Base-by-base conservation (phyloP, 2,329 filamentous ascomycete species). In the Fusarium aywerte region DNA sequence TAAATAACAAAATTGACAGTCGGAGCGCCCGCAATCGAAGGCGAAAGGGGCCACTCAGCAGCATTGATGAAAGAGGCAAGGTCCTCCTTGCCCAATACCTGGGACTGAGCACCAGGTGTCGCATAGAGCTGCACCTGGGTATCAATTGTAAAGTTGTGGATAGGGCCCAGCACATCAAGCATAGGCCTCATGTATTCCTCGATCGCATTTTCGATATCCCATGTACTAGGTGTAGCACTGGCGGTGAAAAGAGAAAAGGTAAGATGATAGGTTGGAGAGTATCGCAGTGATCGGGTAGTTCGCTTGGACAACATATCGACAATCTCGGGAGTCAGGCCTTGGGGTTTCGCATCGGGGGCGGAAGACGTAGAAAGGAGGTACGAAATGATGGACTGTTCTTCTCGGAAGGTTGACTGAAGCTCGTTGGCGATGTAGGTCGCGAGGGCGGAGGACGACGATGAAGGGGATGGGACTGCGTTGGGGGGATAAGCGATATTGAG, bases 1-100 rank as follows among this genome's bases (percentile, higher is more conserved):
- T 96, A 99, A 27, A 98, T 85, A 57, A 98, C 89, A 76, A 99
- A 98, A 79, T 99, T 98, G 74, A 99, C 89, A 0, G 96, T 99
- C 1, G 96, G 96, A 0, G 95, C 95, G 18, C 88, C 89, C 39
- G 94, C 96, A 69, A 99, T 98, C 57, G 93, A 97, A 1, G 95
- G 95, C 65, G 92, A 97, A 4, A 99, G 80, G 1, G 96, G 96
- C 96, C 96, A 99, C 80, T 99, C 96, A 3, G 96, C 96, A 4
- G 95, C 94, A 74, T 99, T 99, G 78, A 99, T 93, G 75, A 99
- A 99, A 2, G 92, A 94, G 35, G 92, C 93, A 2, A 99, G 84
- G 72, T 97, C 93, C 71, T 97, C 91, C 76, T 93, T 94, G 72
- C 87, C 89, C 33, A 99, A 81, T 0, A 90, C 84, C 23, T 89